phyloP scores from a whole-genome alignment of 768 basidiomycete species.

The Tricholoma bakamatsutake region DNA sequence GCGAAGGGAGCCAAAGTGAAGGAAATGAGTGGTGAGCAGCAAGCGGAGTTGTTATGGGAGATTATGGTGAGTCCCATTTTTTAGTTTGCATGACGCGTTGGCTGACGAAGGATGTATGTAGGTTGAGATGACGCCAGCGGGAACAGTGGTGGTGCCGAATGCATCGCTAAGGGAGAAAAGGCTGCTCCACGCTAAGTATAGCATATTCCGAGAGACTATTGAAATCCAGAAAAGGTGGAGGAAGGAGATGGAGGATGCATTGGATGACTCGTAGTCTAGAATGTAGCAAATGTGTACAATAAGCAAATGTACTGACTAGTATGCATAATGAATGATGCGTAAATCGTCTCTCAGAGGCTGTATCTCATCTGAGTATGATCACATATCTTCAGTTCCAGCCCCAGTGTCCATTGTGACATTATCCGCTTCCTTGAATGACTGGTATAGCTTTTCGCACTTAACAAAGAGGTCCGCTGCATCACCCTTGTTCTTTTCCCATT shows the following conservation, averaged over 20 bases:
- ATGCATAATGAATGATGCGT: neutral
- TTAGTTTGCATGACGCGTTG: neutral
- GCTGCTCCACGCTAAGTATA: slow-evolving; percentile 87
- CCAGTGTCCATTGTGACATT: slow-evolving; percentile 10
- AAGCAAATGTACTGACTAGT: neutral
- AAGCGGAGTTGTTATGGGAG: slow-evolving; percentile 74
- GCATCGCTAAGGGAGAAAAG: slow-evolving; percentile 60
- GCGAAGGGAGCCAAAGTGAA: slow-evolving; percentile 19
- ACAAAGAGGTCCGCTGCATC: slow-evolving; percentile 44
- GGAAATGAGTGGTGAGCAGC: slow-evolving; percentile 34
- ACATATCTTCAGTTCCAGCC: slow-evolving; percentile 10
- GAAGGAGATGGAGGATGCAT: slow-evolving; percentile 63
- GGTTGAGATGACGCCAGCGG: slow-evolving; percentile 91
- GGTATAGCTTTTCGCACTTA: slow-evolving; percentile 51
- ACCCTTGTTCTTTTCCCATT: slow-evolving; percentile 44
- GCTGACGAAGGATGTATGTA: slow-evolving; percentile 21
- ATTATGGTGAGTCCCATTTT: slow-evolving; percentile 64
- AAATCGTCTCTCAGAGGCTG: neutral
- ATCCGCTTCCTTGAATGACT: slow-evolving; percentile 24
- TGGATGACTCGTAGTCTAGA: neutral
- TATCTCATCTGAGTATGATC: neutral
- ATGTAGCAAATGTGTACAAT: neutral
- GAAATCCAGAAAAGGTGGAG: slow-evolving; percentile 89
- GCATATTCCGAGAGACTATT: slow-evolving; percentile 84
- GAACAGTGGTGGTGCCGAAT: slow-evolving; percentile 60